These are phyloP conservation scores for sunflower (Helianthus annuus) DNA, from an alignment of 129 eudicot species.

Conservation along the genomic window HanXRQr2.0-SUNRISE NC_035441.2:144833659-144834158, in stretches of 20 bases:
- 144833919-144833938: not conserved
- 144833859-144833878: not conserved
- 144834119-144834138: slow-evolving; percentile 10
- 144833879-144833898: not conserved
- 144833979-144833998: not conserved
- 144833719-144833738: too few species aligned
- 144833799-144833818: too few species aligned
- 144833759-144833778: too few species aligned
- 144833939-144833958: not conserved
- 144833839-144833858: not conserved
- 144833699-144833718: too few species aligned
- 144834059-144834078: slow-evolving; percentile 15
- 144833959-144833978: not conserved
- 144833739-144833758: too few species aligned
- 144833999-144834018: not conserved
- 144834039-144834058: slow-evolving; percentile 22
- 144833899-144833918: not conserved
- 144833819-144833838: not conserved
- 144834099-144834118: slow-evolving; percentile 13
- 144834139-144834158: slow-evolving; percentile 16
- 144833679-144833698: too few species aligned
- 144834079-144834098: not conserved
- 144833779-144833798: too few species aligned
- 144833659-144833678: too few species aligned
- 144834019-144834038: not conserved